Base-by-base conservation (phyloP, 202 grass and related monocot species). In the Panicum hallii region DNA sequence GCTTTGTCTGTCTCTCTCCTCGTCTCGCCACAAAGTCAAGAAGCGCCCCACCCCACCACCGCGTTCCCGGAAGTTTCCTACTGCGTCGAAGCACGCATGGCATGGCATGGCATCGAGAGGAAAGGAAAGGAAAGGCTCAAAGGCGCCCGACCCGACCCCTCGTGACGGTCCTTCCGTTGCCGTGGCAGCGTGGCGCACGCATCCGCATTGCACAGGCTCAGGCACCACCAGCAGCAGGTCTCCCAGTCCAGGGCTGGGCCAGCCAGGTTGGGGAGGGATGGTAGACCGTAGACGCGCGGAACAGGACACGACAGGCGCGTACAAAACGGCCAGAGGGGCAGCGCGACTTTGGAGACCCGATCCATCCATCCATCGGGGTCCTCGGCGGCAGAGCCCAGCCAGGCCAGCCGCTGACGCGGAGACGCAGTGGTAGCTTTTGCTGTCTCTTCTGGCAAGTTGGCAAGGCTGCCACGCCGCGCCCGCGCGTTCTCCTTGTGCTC, bases 1-100 rank as follows among this genome's bases (percentile, higher is more conserved):
- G 11, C 62, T 64, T 64, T 64, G 61, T 64, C 61, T 64, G 34
- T 49, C 45, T 30, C 34, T 6, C 70, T 34, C n/a, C n/a, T n/a
- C n/a, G n/a, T n/a, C n/a, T n/a, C n/a, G n/a, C n/a, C 10, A 0
- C 48, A 0, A 14, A 20, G 72, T 56, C 78, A 55, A 42, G 63
- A 55, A 28, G 63, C 11, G 34, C 11, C 7, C 20, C 34, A 6
- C 16, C 67, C 44, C 67, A n/a, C 15, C 13, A 6, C 22, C 10
- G 42, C 30, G 58, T 90, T 83, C 88, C 42, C 0, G 50, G 84
- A 90, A 83, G 50, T 79, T 83, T 70, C 79, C 44, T 50, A 7
- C 67, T 6, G 82, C 14, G 73, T 65, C 2, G 40, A 60, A 57
- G 68, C 79, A 70, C 44, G 79, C 40, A n/a, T 13, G 49, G 45